Evolutionary conservation across 2,329 filamentous ascomycete genomes (phyloP), one percentile per base, ranked within the genome.

Genomic region (Fusarium longipes): DNA sequence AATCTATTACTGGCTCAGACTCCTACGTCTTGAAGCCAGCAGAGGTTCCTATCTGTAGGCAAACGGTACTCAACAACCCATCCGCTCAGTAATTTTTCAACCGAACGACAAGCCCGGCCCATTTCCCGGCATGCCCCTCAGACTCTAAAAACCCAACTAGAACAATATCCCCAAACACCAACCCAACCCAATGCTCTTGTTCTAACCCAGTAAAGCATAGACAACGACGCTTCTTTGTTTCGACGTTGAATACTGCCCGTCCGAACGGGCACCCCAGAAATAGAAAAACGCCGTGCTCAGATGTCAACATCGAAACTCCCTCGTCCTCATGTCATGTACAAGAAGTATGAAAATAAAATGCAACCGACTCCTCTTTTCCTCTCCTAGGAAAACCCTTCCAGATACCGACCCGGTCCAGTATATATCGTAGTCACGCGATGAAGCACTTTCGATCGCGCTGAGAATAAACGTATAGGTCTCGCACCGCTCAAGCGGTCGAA

Each of bases 371-470:
- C 65, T 65, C 57, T 63, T 68, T 61, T 71, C 59, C 65, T 63
- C 66, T 67, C 57, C 57, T 47, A 55, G 56, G 57, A 65, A 64
- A 52, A 44, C 36, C 53, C 44, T 51, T 64, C 57, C 48, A 51
- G 40, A 40, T 55, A 57, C 57, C 55, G 53, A 70, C 63, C 61
- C 63, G 59, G 61, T 42, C 70, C 59, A 69, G 57, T 72, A 55
- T 72, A 39, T 72, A 65, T 72, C 65, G 53, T 70, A 63, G 53
- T 52, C 59, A 49, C 71, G 60, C 71, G 71, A 69, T 49, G 71
- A 73, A 73, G 71, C 71, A 70, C 71, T 73, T 73, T 73, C 71
- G 64, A 73, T 73, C 71, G 67, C 65, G 58, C 60, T 51, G 55
- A 65, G 57, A 70, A 68, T 72, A 72, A 73, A 73, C 71, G 70